phyloP scores from a whole-genome alignment of 768 basidiomycete genomes.

The Amanita rimosa region DNA sequence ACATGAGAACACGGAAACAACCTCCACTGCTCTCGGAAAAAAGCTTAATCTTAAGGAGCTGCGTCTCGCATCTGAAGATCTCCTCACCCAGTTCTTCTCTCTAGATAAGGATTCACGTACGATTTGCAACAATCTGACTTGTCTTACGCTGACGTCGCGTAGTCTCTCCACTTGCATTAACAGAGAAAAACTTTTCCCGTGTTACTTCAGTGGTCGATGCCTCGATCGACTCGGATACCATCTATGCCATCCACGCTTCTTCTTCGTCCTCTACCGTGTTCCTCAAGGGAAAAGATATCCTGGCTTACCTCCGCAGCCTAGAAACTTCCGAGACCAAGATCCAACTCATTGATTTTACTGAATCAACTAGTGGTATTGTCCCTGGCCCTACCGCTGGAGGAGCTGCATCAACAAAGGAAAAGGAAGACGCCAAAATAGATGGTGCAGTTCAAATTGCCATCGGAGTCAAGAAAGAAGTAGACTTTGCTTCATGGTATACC shows the following conservation, averaged over 20 bases:
- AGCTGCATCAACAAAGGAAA: slow-evolving; percentile 36
- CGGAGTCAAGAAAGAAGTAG: slow-evolving; percentile 91
- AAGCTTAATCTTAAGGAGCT: slow-evolving; percentile 80
- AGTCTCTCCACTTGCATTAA: slow-evolving; percentile 81
- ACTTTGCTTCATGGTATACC: slow-evolving; percentile 92
- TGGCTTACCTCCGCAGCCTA: slow-evolving; percentile 57
- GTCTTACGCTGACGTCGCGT: not conserved
- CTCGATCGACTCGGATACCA: slow-evolving; percentile 49
- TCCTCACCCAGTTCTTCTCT: slow-evolving; percentile 74
- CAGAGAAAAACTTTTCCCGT: slow-evolving; percentile 50
- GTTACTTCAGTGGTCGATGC: slow-evolving; percentile 70
- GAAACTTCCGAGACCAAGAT: slow-evolving; percentile 57
- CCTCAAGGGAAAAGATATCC: slow-evolving; percentile 67
- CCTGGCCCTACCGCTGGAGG: slow-evolving; percentile 11
- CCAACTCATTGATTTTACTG: slow-evolving; percentile 63
- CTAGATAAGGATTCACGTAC: slow-evolving; percentile 80
- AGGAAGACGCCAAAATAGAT: slow-evolving; percentile 73
- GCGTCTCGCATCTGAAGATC: slow-evolving; percentile 75
- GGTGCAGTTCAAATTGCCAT: slow-evolving; percentile 89
- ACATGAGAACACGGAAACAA: slow-evolving; percentile 75
- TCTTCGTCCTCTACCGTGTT: slow-evolving; percentile 67
- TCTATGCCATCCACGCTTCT: slow-evolving; percentile 68
- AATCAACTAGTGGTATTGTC: slow-evolving; percentile 33
- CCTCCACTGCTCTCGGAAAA: slow-evolving; percentile 66
- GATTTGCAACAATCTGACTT: slow-evolving; percentile 17